Evolutionary conservation across 495 filamentous ascomycete genomes (phyloP).

Genomic region (Aspergillus asperescens): DNA sequence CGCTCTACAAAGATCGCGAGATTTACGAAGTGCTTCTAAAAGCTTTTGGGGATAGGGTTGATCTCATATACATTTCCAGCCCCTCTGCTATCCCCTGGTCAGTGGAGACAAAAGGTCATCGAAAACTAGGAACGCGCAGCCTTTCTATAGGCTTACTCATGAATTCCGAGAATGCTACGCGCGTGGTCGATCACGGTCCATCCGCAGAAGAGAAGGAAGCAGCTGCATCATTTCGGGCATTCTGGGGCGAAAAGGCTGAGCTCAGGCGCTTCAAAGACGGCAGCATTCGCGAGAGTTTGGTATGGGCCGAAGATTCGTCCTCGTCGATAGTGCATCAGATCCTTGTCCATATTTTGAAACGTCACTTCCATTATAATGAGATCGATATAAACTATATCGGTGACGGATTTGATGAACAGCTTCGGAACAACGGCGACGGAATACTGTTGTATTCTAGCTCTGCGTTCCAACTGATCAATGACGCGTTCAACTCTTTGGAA

Average conservation of each 20-base stretch:
- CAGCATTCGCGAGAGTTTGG: slow-evolving; percentile 58
- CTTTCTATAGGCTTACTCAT: slow-evolving; percentile 65
- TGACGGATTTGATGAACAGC: slow-evolving; percentile 53
- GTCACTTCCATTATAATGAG: slow-evolving; percentile 54
- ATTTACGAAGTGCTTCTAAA: slow-evolving; percentile 58
- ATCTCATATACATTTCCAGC: slow-evolving; percentile 53
- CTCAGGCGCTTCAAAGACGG: slow-evolving; percentile 53
- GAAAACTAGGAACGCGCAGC: slow-evolving; percentile 21
- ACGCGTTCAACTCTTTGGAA: slow-evolving; percentile 65
- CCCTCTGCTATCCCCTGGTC: slow-evolving; percentile 36
- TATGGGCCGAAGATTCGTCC: slow-evolving; percentile 66
- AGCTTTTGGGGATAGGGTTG: slow-evolving; percentile 70
- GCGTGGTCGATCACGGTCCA: slow-evolving; percentile 81
- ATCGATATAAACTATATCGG: slow-evolving; percentile 55
- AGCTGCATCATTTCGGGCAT: slow-evolving; percentile 41
- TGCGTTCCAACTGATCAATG: slow-evolving; percentile 52
- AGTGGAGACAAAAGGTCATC: slow-evolving; percentile 22
- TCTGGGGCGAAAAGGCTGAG: slow-evolving; percentile 53
- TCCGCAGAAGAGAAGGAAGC: slow-evolving; percentile 64
- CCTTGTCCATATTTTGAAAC: slow-evolving; percentile 60
- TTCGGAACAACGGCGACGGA: slow-evolving; percentile 40
- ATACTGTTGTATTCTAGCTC: slow-evolving; percentile 33
- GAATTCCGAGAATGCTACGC: slow-evolving; percentile 61
- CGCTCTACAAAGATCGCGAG: slow-evolving; percentile 27
- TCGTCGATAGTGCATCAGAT: slow-evolving; percentile 73